Conservation (phyloP, 345 rosid genomes). For the Aethionema arabicum region DNA sequence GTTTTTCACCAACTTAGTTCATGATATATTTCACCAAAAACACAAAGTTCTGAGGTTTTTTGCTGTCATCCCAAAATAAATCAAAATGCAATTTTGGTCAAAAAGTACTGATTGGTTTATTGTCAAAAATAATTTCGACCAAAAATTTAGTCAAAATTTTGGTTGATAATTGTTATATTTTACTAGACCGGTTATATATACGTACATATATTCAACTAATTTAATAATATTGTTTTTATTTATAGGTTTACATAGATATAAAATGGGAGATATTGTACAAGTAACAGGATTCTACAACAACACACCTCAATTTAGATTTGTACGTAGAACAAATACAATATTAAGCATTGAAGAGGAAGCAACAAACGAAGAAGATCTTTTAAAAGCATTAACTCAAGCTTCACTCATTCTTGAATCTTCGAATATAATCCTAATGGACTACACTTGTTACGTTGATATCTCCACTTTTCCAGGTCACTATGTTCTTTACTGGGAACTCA, state of each 20-base stretch:
- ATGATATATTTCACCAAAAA: too few species aligned
- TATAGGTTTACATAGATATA: conserved; percentile 24
- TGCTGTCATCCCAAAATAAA: too few species aligned
- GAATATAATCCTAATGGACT: conserved; percentile 7
- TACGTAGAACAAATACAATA: conserved; percentile 41
- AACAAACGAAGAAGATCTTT: conserved; percentile 76
- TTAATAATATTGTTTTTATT: not conserved
- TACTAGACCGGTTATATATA: too few species aligned
- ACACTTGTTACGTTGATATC: conserved; percentile 37
- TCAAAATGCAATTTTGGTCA: too few species aligned
- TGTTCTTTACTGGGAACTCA: conserved; percentile 70
- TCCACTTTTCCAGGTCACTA: conserved; percentile 42
- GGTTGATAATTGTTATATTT: too few species aligned
- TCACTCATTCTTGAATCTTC: conserved; percentile 26
- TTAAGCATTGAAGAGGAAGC: conserved; percentile 69
- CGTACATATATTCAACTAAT: too few species aligned
- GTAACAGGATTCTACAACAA: conserved; percentile 31
- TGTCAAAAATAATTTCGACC: too few species aligned
- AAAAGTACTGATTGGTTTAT: too few species aligned
- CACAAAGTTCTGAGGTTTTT: too few species aligned
- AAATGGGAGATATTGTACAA: conserved; percentile 32
- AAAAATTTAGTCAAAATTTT: too few species aligned
- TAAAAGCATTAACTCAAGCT: conserved; percentile 60
- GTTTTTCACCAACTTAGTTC: too few species aligned
- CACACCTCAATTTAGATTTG: conserved; percentile 30